Evolutionary conservation across 2,329 filamentous ascomycete genomes (phyloP), one percentile per base, ranked within the genome.

Genomic region (Colletotrichum neosansevieriae): DNA sequence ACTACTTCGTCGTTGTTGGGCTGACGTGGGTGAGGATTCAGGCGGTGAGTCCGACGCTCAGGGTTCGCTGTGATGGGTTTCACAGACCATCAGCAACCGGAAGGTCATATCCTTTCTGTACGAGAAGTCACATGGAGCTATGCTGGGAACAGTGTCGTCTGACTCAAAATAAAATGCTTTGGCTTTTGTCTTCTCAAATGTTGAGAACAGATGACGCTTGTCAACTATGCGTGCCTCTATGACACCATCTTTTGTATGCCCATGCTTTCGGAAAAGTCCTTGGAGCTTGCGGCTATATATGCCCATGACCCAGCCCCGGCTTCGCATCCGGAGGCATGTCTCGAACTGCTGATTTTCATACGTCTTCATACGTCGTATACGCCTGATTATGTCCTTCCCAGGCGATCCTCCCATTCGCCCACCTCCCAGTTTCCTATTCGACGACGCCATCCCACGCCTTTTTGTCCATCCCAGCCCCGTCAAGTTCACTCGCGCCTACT

Each of bases 121-220:
- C 29, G 29, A 29, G 29, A 7, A 29, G 29, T 29, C 29, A 29
- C 29, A 9, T 29, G 29, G 29, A 29, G 6, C 6, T 29, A 29
- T 29, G 29, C 29, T 38, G 36, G 13, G 36, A 12, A 38, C 36
- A 6, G 19, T 21, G 34, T 24, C 4, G 24, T 24, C 24, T 61
- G 57, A 17, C 19, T 53, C 34, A 62, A 63, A 63, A 56, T 47
- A 24, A 58, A 57, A 44, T 47, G 50, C 45, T 67, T 60, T 64
- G n/a, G 19, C 40, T 58, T 58, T 67, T 62, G 36, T 53, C 32
- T 50, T 44, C 42, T 63, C 58, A 54, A 29, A 36, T 34, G 9
- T 32, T 21, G n/a, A 38, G 34, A 54, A 15, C 34, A 5, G 17
- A 40, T 24, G 29, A 50, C 34, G 42, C 58, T 54, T 49, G 57